phyloP scores from a whole-genome alignment of 768 basidiomycete genomes.

The Mycena vulgaris region DNA sequence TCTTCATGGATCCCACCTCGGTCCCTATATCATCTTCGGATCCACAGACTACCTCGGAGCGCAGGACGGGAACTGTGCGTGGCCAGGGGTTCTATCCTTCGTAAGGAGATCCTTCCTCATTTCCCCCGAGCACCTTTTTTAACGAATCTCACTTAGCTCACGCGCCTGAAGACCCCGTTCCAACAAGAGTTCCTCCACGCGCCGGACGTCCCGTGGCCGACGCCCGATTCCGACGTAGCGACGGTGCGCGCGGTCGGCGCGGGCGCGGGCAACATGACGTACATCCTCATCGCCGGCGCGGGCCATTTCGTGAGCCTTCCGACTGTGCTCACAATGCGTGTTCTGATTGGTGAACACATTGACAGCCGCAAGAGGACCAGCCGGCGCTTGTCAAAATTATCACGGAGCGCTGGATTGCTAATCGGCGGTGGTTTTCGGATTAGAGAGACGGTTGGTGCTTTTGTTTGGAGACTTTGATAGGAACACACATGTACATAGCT shows the following conservation, averaged over 20 bases:
- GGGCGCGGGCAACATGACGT: conserved; percentile 49
- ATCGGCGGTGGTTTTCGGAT: conserved; percentile 4
- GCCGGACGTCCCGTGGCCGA: conserved; percentile 45
- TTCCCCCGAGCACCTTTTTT: neutral
- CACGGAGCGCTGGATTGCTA: conserved; percentile 17
- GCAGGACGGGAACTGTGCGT: conserved; percentile 44
- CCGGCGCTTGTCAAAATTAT: conserved; percentile 23
- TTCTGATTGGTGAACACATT: neutral
- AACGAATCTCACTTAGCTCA: conserved; percentile 32
- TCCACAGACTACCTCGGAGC: conserved; percentile 43
- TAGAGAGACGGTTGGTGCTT: neutral
- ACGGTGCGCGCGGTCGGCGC: conserved; percentile 46
- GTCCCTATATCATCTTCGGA: neutral
- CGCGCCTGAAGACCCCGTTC: conserved; percentile 39
- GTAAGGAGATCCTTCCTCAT: conserved; percentile 30
- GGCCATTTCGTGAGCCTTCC: conserved; percentile 46
- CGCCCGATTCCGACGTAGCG: conserved; percentile 34
- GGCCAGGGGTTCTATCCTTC: conserved; percentile 44
- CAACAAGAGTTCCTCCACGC: conserved; percentile 40
- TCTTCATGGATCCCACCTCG: neutral
- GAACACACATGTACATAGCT: too few species aligned
- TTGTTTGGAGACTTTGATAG: too few species aligned
- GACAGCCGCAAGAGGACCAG: conserved; percentile 16
- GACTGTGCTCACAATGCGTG: neutral
- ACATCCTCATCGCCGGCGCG: conserved; percentile 42